phyloP scores from a whole-genome alignment of 2,329 filamentous ascomycete species.

The Ophioceras dolichostomum region DNA sequence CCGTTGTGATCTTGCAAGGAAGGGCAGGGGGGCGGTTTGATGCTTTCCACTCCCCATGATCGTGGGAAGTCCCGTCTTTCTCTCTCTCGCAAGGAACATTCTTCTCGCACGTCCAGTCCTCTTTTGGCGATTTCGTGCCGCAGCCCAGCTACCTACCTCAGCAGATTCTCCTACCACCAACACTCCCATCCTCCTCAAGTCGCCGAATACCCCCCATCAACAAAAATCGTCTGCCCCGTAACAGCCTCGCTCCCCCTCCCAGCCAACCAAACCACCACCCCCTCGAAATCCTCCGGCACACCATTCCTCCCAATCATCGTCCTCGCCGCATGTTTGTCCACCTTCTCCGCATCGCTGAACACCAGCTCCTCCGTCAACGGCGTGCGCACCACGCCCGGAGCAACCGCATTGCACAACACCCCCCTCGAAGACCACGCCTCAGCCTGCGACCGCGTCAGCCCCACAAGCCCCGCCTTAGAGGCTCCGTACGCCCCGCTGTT shows the following conservation, averaged over 20 bases:
- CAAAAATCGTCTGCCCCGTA: not conserved
- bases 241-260: not conserved
- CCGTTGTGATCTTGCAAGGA: too few relatives aligned
- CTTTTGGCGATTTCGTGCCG: too few relatives aligned
- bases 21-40: too few relatives aligned
- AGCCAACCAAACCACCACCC: not conserved
- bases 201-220: not conserved
- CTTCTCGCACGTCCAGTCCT: too few relatives aligned
- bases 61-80: too few relatives aligned
- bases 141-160: too few relatives aligned
- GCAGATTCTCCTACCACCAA: too few relatives aligned
- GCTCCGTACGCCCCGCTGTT: not conserved
- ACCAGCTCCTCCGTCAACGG: not conserved
- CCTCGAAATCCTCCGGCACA: not conserved
- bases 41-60: too few relatives aligned
- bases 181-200: too few relatives aligned
- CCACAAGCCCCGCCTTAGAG: not conserved
- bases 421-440: constrained; percentile 4
- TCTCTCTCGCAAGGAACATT: too few relatives aligned
- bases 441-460: constrained; percentile 3
- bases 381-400: constrained; percentile 5
- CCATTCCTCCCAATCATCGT: not conserved
- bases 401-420: constrained; percentile 5
- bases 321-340: not conserved
- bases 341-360: not conserved